These are phyloP conservation scores for Yarrowia porcina DNA, from an alignment of 805 yeast genomes.

Conservation along the genomic window DNA sequence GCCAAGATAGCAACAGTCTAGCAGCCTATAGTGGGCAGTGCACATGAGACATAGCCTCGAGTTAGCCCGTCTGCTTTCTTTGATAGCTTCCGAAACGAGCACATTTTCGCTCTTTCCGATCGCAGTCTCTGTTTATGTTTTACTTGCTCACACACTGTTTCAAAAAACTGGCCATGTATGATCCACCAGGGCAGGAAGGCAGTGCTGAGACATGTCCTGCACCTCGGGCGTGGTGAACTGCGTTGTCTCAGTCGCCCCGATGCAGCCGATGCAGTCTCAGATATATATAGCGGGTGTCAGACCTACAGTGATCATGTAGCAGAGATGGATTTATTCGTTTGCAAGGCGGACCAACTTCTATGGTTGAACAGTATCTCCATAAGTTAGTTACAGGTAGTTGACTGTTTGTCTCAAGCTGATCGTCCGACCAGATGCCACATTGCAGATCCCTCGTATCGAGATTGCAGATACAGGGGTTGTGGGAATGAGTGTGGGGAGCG, in stretches of 20 bases:
- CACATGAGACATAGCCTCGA: background rate
- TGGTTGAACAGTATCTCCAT: no score
- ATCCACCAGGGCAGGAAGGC: background rate
- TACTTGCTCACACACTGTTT: background rate
- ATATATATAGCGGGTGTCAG: background rate
- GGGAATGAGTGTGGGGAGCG: no score
- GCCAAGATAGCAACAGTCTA: background rate
- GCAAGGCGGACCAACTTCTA: no score
- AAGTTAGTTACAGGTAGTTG: no score
- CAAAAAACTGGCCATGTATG: no score
- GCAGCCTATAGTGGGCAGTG: background rate
- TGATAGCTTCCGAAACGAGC: background rate
- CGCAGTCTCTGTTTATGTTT: background rate
- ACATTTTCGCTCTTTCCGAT: background rate
- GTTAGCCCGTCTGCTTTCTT: background rate
- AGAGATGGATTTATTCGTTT: no score
- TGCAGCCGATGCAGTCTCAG: background rate
- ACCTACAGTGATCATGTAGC: no score
- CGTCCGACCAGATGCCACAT: background rate
- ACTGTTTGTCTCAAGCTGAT: background rate
- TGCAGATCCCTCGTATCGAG: background rate
- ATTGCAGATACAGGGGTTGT: background rate
- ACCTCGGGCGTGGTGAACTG: background rate
- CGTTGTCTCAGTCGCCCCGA: constrained; percentile 6
- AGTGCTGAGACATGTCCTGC: constrained; percentile 1